Evolutionary conservation across 225 moss, liverwort and hornwort species (phyloP).

Genomic region (Takakia lepidozioides): DNA sequence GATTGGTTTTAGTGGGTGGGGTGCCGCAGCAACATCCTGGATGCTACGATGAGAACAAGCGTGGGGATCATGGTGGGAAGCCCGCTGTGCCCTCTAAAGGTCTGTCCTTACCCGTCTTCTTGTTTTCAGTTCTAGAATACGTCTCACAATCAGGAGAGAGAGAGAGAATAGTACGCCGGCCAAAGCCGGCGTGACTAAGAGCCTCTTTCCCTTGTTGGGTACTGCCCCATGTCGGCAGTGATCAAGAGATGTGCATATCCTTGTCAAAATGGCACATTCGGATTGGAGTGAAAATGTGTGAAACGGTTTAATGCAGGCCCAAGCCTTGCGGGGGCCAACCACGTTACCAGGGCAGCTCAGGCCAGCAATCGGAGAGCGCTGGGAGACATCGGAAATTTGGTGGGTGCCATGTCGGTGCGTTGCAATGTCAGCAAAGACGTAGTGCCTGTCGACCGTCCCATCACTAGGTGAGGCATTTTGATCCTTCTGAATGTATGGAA

Average conservation of each 20-base stretch:
- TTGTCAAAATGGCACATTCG: not conserved
- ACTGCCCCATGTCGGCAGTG: not conserved
- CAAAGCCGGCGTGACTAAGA: not conserved
- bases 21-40: constrained; percentile 37
- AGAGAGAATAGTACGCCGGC: not conserved
- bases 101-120: not conserved
- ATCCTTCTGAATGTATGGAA: too few species aligned
- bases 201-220: too few species aligned
- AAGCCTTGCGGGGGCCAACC: not conserved
- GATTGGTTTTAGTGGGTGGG: not conserved
- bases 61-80: constrained; percentile 37
- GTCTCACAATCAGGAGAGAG: not conserved
- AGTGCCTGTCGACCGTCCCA: too few species aligned
- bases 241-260: not conserved
- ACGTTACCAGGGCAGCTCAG: constrained; percentile 35
- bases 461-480: too few species aligned
- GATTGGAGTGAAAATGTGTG: not conserved
- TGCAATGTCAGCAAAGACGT: constrained; percentile 84
- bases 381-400: constrained; percentile 94
- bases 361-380: constrained; percentile 79
- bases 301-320: constrained; percentile 5
- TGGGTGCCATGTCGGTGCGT: constrained; percentile 77
- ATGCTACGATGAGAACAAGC: constrained; percentile 48
- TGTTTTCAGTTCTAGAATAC: not conserved
- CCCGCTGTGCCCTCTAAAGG: constrained; percentile 34